Base-by-base conservation (phyloP, 1,284 basidiomycete species). In the Puccinia brachypodii region DNA sequence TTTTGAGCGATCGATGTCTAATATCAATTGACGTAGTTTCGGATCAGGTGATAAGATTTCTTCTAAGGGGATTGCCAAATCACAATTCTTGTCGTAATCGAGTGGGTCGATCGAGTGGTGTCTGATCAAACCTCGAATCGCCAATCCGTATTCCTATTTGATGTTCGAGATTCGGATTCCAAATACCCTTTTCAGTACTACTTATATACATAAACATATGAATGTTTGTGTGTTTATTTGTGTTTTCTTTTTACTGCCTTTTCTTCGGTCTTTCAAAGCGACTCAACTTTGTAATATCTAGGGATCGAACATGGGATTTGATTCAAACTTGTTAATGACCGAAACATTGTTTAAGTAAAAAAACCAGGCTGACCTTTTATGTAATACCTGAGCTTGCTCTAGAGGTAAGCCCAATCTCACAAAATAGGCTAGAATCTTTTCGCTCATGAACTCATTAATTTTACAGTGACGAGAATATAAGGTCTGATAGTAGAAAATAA, bases 51-150 rank as follows among this genome's bases (percentile, higher is more conserved):
- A 88, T 83, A 96, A 91, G 87, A 93, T 91, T 0, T 92, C 89
- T 84, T 96, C 94, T 13, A 96, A 88, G 3, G 94, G 94, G 19
- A 96, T 88, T 19, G 92, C 90, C 4, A 92, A 92, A 84, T 96
- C 94, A 86, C 93, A 95, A 87, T 92, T 91, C 79, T 87, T 88
- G 87, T 96, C 93, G 85, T 95, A 96, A 85, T 95, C 94, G 79
- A 95, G 87, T 9, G 93, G 92, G 86, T 96, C 94, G 85, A 95
- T 91, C 82, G 91, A 87, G 85, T 95, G 92, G 86, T 96, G 92
- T 75, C 89, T 89, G 42, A 91, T 90, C 44, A 96, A 89, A 16
- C 94, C 94, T 40, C 94, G 90, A 40, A 96, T 88, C n/a, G 94
- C 93, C 36, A 96, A 90, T 14, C 94, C 93, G 83, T 94, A 94